phyloP scores from a whole-genome alignment of 2,329 filamentous ascomycete species.

The Daldinia eschscholtzii region DNA sequence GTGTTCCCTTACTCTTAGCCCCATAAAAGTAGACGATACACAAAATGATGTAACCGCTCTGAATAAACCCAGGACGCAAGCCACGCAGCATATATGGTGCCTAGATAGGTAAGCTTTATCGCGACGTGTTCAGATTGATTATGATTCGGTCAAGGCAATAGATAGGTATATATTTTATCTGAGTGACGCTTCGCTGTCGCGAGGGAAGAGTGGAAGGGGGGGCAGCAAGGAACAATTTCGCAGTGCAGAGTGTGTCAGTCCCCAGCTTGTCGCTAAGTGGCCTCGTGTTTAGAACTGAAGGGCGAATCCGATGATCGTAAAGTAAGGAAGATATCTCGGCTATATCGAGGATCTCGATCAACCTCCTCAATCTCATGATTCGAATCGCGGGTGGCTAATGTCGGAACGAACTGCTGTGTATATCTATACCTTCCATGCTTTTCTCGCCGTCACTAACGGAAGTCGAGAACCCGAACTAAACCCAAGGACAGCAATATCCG shows the following conservation, averaged over 20 bases:
- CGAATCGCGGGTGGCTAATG: neutral
- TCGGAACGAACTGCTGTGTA: neutral
- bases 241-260: neutral
- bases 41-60: too few species aligned
- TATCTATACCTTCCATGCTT: neutral
- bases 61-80: neutral
- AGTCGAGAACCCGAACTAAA: neutral
- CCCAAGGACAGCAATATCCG: neutral
- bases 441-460: neutral
- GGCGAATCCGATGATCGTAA: slow-evolving; percentile 12
- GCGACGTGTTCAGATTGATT: neutral
- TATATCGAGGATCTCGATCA: slow-evolving; percentile 26
- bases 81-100: neutral
- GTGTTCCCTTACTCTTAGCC: too few species aligned
- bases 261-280: neutral
- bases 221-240: neutral
- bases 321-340: slow-evolving; percentile 4
- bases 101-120: neutral
- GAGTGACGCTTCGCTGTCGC: neutral
- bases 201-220: neutral
- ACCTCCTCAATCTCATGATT: neutral
- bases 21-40: too few species aligned
- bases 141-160: neutral
- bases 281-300: neutral
- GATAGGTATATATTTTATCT: neutral